Evolutionary conservation across 257 asterid genomes (phyloP).

Genomic region (Anisodus acutangulus): DNA sequence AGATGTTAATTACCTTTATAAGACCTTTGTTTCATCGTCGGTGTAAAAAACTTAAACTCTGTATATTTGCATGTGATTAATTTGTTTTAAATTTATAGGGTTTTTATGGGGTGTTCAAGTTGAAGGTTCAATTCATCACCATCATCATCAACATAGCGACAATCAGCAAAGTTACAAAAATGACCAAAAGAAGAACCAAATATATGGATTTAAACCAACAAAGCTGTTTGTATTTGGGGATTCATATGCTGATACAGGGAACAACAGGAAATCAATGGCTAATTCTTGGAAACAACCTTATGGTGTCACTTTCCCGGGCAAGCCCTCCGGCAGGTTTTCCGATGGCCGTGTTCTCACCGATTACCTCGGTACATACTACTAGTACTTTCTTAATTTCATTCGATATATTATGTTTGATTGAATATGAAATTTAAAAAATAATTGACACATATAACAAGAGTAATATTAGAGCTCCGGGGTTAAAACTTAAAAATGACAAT

Average conservation of each 20-base stretch:
- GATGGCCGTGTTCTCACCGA: slow-evolving; percentile 95
- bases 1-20: too few species aligned
- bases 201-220: slow-evolving; percentile 40
- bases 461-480: too few species aligned
- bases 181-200: slow-evolving; percentile 30
- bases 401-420: too few species aligned
- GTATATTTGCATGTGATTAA: neutral
- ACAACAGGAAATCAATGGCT: slow-evolving; percentile 54
- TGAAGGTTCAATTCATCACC: slow-evolving; percentile 22
- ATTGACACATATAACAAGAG: too few species aligned
- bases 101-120: slow-evolving; percentile 31
- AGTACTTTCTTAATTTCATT: too few species aligned
- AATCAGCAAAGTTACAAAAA: neutral
- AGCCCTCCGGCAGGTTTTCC: slow-evolving; percentile 90
- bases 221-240: slow-evolving; percentile 93
- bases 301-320: slow-evolving; percentile 90
- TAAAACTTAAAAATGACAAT: too few species aligned
- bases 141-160: slow-evolving; percentile 29
- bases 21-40: neutral
- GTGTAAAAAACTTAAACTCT: neutral
- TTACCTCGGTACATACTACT: slow-evolving; percentile 55
- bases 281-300: slow-evolving; percentile 80
- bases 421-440: too few species aligned
- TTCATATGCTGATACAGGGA: slow-evolving; percentile 92
- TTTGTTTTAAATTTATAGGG: slow-evolving; percentile 33